Base-by-base conservation (phyloP, 139 green algal species). In the Chlamydomonas sphaeroides region DNA sequence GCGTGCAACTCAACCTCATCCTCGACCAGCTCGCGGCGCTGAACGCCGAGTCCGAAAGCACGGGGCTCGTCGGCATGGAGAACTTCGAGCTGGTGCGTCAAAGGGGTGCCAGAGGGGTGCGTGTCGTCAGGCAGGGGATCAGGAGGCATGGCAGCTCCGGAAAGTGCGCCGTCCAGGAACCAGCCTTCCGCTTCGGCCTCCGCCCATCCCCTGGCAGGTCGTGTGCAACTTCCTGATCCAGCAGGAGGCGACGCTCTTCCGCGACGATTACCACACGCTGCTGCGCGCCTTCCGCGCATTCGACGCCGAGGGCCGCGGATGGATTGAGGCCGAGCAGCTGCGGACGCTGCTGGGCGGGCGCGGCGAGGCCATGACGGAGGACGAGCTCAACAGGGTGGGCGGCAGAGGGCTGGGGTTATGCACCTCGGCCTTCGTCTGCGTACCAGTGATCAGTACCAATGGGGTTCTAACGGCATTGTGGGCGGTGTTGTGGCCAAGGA, bases 261-360 rank as follows among this genome's bases (percentile, higher is more conserved):
- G 90, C 26, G 90, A 92, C 35, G 82, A 91, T 79, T 91, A 92
- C 66, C 85, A 91, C 73, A 91, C 80, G 8, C 78, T 94, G 0
- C 80, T 92, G 45, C 84, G 90, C 0, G 88, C 90, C 2, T 91
- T 94, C 68, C 79, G 83, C 17, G 88, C 87, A 15, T 91, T 94
- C 68, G 88, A 92, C 66, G 68, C 85, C 30, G 88, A 92, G 49
- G 85, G 87, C 48, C 90, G 89, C 41, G 88, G 88, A 56, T 92
- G 68, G 41, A 86, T 94, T 20, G 80, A 89, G 35, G 84, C 72
- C 3, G 86, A 92, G 39, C 51, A 79, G 26, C 53, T 92, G 3
- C 87, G 84, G 26, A 49, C 26, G 23, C 14, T 89, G 32, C 68
- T 94, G 42, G 72, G 48, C 23, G 71, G 75, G 25, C 83, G 85